Base-by-base conservation (phyloP, 495 filamentous ascomycete species). In the Achaetomiella virescens region DNA sequence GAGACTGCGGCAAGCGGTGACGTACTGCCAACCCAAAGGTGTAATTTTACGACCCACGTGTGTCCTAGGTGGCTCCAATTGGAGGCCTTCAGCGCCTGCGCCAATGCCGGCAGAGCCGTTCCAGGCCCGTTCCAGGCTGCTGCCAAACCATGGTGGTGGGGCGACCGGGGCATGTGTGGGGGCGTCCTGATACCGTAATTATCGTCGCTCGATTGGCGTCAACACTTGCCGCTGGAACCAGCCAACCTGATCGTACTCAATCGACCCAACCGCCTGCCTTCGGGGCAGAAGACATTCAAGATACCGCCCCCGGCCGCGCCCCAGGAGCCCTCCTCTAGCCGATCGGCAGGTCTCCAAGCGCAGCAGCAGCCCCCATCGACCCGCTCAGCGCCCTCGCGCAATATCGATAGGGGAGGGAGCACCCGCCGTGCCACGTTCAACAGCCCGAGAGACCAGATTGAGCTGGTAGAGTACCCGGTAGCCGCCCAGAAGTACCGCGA, bases 331-430 rank as follows among this genome's bases (percentile, higher is more conserved):
- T 76, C 75, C 72, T 74, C 73, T 65, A 55, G 48, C 58, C 60
- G 60, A 61, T 59, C 65, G 52, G 48, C 59, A 49, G 56, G 48
- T 54, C 33, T 22, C 36, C 33, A 58, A 54, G 57, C 57, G 55
- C 61, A 62, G 61, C 55, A 57, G 50, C 14, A 55, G 51, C 48
- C 59, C 47, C 52, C 60, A 51, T 48, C 52, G 50, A 60, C 53
- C 47, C 58, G 54, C 59, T 48, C 48, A 62, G 24, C 41, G 50
- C 54, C 55, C 24, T 36, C 60, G 40, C 57, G 54, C 53, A 29
- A 17, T 52, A 62, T 54, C 59, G 66, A 71, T 47, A 71, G 72
- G 65, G 73, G 73, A 71, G 74, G 72, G 71, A 74, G 67, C 54
- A 59, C 48, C 24, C 42, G n/a, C 6, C 42, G 21, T 18, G n/a